Evolutionary conservation across 306 rosid species (phyloP).

Genomic region (Hippophae rhamnoides): DNA sequence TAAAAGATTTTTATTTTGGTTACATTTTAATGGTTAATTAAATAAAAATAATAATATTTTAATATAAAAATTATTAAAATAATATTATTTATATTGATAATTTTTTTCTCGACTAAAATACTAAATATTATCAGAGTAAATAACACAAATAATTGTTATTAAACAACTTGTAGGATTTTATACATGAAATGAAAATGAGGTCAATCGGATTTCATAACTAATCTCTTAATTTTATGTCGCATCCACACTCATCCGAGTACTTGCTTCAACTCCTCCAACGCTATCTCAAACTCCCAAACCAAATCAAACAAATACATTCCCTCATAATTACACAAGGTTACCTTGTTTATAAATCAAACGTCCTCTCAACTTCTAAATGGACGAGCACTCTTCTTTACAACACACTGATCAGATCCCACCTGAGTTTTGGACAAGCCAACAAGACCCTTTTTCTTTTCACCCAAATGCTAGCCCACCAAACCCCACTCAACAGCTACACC

Average conservation of each 20-base stretch:
- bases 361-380: constrained; percentile 36
- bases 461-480: constrained; percentile 53
- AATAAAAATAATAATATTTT: too few species aligned
- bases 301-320: constrained; percentile 57
- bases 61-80: too few species aligned
- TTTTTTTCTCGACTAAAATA: too few species aligned
- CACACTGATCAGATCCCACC: constrained; percentile 48
- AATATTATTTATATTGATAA: too few species aligned
- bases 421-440: constrained; percentile 24
- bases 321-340: constrained; percentile 34
- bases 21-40: too few species aligned
- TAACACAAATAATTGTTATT: too few species aligned
- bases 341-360: constrained; percentile 25
- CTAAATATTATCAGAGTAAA: too few species aligned
- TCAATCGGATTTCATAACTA: too few species aligned
- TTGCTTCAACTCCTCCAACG: constrained; percentile 58
- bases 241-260: constrained; percentile 26
- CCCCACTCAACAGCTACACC: constrained; percentile 54
- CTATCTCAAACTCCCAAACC: constrained; percentile 24
- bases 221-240: constrained; percentile 11
- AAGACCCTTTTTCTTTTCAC: constrained; percentile 43
- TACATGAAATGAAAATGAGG: too few species aligned
- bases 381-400: constrained; percentile 54
- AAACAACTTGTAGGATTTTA: too few species aligned
- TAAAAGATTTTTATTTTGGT: too few species aligned